Evolutionary conservation across 1,284 basidiomycete species (phyloP), one percentile per base, ranked within the genome.

Genomic region (Irpex sp.): DNA sequence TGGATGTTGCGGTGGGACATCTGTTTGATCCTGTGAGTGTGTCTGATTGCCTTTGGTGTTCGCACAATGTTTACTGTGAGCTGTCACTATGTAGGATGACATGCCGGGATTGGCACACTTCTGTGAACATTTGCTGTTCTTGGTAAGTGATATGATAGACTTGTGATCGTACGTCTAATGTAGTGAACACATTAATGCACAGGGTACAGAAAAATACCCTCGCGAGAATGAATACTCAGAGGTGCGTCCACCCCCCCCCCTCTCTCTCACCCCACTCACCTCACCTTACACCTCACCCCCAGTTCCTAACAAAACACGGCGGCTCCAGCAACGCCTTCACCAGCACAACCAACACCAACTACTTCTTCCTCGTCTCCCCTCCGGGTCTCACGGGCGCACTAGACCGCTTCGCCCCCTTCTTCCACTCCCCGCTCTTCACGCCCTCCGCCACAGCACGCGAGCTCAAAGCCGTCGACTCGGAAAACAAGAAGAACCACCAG

Each of bases 401-500:
- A 7, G 86, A 94, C 69, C 91, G 96, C 36, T 99, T 99, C 76
- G 85, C 96, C 0, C 91, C 89, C 2, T 99, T 99, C 82, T 99
- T 99, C 79, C 91, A 93, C 70, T 91, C 89, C 48, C 97, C 97
- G 0, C 84, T 97, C 59, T 99, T 99, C 73, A 81, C 93, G 9
- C 86, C 92, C 0, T 94, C 93, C 15, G 97, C 97, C 75, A 97
- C 97, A 0, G 87, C 92, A 60, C 87, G 97, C 56, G 97, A 99
- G 78, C 87, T 98, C 68, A 96, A 96, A 69, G 97, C 97, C 1
- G 97, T 99, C 44, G 92, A 99, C 74, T 98, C 96, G 0, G 97
- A 99, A 75, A 93, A 99, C 83, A 96, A 95, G 82, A 99, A 99
- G 82, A 99, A 99, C 74, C 85, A 95, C 59, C 97, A 98, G 77